Evolutionary conservation across 2,329 filamentous ascomycete species (phyloP), one percentile per base, ranked within the genome.

Genomic region (Nothopassalora personata): DNA sequence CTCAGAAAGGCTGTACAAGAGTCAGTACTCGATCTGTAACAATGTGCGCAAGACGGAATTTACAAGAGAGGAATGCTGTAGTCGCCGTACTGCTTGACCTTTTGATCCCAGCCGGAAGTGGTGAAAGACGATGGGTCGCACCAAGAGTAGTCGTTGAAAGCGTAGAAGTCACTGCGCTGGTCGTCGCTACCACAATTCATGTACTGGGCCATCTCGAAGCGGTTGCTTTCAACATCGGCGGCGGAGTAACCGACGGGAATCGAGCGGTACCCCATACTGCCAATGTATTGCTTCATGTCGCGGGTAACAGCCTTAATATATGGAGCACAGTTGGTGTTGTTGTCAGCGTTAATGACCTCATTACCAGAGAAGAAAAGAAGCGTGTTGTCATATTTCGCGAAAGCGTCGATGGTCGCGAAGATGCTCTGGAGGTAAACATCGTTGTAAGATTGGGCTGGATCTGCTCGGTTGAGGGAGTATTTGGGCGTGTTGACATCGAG

Each of bases 101-200:
- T 96, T 72, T 87, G 76, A 74, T 91, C 83, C 91, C 91, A 97
- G 66, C 90, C 91, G 45, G 91, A 87, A 49, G 76, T 79, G 50
- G 75, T 73, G 78, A 88, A 92, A 66, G 84, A 80, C 50, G 86
- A 86, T 64, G 87, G 81, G 69, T 84, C 86, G 75, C 90, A 93
- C 88, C 87, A 93, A 2, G 89, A 92, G 78, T 93, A 93, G 77
- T 93, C 90, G 77, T 94, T 94, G 78, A 92, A 91, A 61, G 87
- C 89, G 70, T 91, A 93, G 79, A 93, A 93, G 76, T 96, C 91
- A 68, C 87, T 90, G 67, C 92, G 87, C 78, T 88, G 85, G 64
- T 92, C 87, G 52, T 93, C 89, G 56, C 84, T 79, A 62, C 92
- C 92, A 72, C 92, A 97, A 83, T 96, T 96, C 86, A 97, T 91